A percentile compares a stretch with the other conserved stretches of the same genome.
phyloP scores from a whole-genome alignment of 2,329 filamentous ascomycete species.

The Hymenoscyphus infarciens region DNA sequence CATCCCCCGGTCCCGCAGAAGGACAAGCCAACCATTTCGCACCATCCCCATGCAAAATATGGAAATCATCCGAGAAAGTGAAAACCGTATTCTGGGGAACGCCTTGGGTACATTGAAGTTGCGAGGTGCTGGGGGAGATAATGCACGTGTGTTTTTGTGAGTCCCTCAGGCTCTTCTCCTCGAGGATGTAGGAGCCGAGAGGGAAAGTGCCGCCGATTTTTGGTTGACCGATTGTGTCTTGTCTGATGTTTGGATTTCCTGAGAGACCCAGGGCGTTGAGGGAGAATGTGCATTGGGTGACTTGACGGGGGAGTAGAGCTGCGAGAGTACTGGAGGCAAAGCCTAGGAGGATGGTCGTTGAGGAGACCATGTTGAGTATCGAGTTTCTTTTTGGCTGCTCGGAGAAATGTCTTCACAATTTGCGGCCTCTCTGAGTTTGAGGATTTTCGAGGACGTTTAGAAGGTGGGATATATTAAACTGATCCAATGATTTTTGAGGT shows the following conservation, averaged over 20 bases:
- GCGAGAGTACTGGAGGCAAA: slow-evolving; percentile 14
- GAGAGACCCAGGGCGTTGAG: slow-evolving; percentile 25
- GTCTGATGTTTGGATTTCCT: slow-evolving; percentile 20
- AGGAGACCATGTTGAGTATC: not conserved
- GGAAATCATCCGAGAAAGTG: slow-evolving; percentile 22
- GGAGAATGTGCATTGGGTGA: slow-evolving; percentile 27
- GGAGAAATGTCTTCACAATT: not conserved
- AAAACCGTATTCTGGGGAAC: slow-evolving; percentile 19
- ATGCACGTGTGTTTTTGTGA: slow-evolving; percentile 26
- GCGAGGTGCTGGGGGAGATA: slow-evolving; percentile 22
- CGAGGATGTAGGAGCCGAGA: slow-evolving; percentile 25
- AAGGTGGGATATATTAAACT: not conserved
- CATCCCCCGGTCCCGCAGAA: slow-evolving; percentile 24
- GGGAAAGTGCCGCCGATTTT: slow-evolving; percentile 28
- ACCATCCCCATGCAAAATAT: slow-evolving; percentile 21
- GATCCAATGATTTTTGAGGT: not conserved
- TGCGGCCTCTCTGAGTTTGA: not conserved
- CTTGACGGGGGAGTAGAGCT: slow-evolving; percentile 22
- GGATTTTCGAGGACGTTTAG: not conserved
- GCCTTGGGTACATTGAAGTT: slow-evolving; percentile 28
- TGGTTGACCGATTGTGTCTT: slow-evolving; percentile 28
- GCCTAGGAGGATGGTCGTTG: not conserved
- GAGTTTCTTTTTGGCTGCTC: not conserved
- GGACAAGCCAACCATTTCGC: slow-evolving; percentile 30
- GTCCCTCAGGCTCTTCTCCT: slow-evolving; percentile 23